Base-by-base conservation (phyloP, 129 eudicot genomes). In the Pittosporum tobira region DNA sequence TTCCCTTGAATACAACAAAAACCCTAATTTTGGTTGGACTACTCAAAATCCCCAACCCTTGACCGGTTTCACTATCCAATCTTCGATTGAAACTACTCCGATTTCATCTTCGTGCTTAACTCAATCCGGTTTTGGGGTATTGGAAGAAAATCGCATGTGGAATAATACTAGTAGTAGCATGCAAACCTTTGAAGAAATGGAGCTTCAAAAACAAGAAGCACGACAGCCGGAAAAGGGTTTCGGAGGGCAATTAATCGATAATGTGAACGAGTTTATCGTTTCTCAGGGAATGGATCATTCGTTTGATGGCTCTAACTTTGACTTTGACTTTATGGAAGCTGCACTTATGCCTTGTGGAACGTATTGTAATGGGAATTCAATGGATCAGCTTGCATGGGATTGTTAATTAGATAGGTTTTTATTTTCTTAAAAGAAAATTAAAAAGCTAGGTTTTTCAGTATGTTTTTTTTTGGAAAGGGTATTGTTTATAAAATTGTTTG, bases 381-480 rank as follows among this genome's bases (percentile, higher is more conserved):
- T 85, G 79, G 83, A 85, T 68, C 79, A 78, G 36, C 83, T 81
- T 78, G 81, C 90, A 59, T 85, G 90, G 95, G 84, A 79, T 57
- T 71, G 79, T 68, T 60, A 69, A 16, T 11, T 60, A 51, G 24
- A 9, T 42, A 50, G 50, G 48, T 10, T 11, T 22, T 26, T 14
- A 12, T 5, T 48, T 20, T 48, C 5, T 21, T 8, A 9, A n/a
- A 20, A 20, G 50, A 7, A 1, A 10, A 15, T 3, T 1, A n/a
- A n/a, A n/a, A n/a, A n/a, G n/a, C n/a, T n/a, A n/a, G n/a, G n/a
- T n/a, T 24, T 25, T 23, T 9, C 2, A 16, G n/a, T 22, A 1
- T 1, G 11, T 25, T 59, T 37, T 42, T 42, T 25, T 8, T 1
- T 37, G 22, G 36, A 0, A 12, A 10, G 34, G 7, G 11, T 7